Percentiles rank a stretch among this genome's conserved stretches.
phyloP scores from a whole-genome alignment of 768 basidiomycete genomes.

The Lactarius trivialis region DNA sequence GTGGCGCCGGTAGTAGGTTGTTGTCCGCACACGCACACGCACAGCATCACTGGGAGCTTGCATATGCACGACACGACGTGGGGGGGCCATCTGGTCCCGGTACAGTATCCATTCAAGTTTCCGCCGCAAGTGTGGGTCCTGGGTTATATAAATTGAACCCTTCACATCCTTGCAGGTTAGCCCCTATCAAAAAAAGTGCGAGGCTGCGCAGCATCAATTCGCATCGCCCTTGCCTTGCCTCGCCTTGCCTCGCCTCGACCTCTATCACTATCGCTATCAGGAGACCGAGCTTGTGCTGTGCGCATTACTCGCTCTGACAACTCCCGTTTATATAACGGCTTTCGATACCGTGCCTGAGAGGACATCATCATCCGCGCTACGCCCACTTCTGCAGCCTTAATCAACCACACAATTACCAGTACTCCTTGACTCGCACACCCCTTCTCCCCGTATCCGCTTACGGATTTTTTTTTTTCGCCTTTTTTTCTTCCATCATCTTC shows the following conservation, averaged over 20 bases:
- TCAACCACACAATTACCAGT: background rate
- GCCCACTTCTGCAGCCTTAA: slow-evolving; percentile 9
- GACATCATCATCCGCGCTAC: slow-evolving; percentile 10
- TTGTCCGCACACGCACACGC: background rate
- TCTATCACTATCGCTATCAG: background rate
- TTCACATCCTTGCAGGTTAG: background rate
- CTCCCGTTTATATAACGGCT: slow-evolving; percentile 9
- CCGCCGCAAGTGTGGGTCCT: background rate
- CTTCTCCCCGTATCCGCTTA: slow-evolving; percentile 1
- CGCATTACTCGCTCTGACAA: slow-evolving; percentile 7
- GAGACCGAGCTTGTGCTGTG: slow-evolving; percentile 16
- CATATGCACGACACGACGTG: too few species aligned
- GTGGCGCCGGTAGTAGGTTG: background rate
- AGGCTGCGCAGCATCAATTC: background rate
- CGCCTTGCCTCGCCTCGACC: slow-evolving; percentile 11
- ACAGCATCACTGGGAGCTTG: background rate
- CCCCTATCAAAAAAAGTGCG: slow-evolving; percentile 15
- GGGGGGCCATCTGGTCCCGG: background rate
- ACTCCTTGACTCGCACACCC: background rate
- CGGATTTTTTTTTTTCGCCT: background rate
- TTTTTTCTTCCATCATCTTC: background rate
- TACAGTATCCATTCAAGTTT: background rate
- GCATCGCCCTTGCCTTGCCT: background rate
- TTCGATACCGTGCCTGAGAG: slow-evolving; percentile 11
- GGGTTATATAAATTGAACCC: background rate